Base-by-base conservation (phyloP, 2,329 filamentous ascomycete genomes). In the Colletotrichum tropicale region DNA sequence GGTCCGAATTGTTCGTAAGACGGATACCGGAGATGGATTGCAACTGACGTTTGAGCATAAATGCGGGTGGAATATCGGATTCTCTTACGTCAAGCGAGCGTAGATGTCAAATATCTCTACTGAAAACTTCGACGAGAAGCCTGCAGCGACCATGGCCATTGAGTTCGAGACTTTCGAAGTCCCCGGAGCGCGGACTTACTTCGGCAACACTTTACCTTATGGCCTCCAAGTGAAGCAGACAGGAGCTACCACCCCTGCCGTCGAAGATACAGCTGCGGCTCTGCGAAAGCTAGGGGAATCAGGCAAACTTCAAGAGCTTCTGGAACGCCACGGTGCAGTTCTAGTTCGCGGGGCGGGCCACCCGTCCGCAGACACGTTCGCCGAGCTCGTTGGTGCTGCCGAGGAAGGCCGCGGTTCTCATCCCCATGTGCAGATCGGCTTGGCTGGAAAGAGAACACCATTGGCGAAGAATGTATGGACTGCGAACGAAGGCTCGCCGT, bases 381-480 rank as follows among this genome's bases (percentile, higher is more conserved):
- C 79, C 4, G 70, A 70, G 32, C 55, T 78, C 18, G 67, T 78
- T 8, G 74, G 74, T 13, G 77, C 75, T 3, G 75, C 68, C 3
- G 77, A 77, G 26, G 55, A 71, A 30, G 75, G 61, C 13, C 71
- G 75, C 8, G 75, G 75, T 16, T 75, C 76, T n/a, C 34, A 16
- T 18, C 77, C 75, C 8, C 71, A 87, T 87, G 86, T 82, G 21
- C 70, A 76, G 34, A 73, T 76, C n/a, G 74, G 74, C 12, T 66
- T 79, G 64, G 78, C 78, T 26, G 78, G 78, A 3, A 79, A 79
- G 16, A 67, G 77, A 58, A 79, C 73, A 7, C 56, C 66, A 1
- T 30, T 77, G 16, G 78, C 71, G 12, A 60, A 77, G 18, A 78
- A 79, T 21, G 74, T 79, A 8, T 79, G 78, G 78, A 78, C 77